These are phyloP conservation scores for Linum usitatissimum DNA, from an alignment of 345 rosid species.

Conservation along the genomic window DNA sequence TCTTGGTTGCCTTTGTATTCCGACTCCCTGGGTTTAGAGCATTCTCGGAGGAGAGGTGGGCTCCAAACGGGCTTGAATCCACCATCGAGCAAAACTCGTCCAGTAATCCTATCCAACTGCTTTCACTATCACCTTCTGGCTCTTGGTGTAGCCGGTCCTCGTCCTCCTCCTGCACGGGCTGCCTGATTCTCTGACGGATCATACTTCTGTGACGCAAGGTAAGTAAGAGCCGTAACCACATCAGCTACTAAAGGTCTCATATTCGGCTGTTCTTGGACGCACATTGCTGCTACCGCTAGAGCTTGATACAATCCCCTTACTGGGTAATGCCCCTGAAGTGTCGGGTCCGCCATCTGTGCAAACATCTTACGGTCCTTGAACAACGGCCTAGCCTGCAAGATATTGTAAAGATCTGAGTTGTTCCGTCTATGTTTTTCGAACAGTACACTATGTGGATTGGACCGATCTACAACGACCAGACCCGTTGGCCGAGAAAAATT, in stretches of 20 bases:
- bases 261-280: constrained; percentile 80
- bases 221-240: constrained; percentile 76
- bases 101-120: not conserved
- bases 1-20: not conserved
- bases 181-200: constrained; percentile 35
- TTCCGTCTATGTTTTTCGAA: not conserved
- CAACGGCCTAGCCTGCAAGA: constrained; percentile 70
- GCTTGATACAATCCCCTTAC: constrained; percentile 83
- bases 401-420: not conserved
- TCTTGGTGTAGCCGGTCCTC: constrained; percentile 34
- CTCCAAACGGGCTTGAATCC: not conserved
- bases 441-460: too few species aligned
- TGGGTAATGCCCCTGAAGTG: constrained; percentile 73
- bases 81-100: not conserved
- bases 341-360: constrained; percentile 75
- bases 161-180: constrained; percentile 14
- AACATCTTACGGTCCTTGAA: constrained; percentile 70
- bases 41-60: not conserved
- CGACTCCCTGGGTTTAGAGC: not conserved
- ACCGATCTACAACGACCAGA: too few species aligned
- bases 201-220: constrained; percentile 69
- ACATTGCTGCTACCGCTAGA: constrained; percentile 88
- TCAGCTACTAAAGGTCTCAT: constrained; percentile 76
- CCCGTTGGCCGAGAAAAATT: too few species aligned
- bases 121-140: constrained; percentile 23